Conservation (phyloP, 345 rosid genomes). For the Leavenworthia alabamica region DNA sequence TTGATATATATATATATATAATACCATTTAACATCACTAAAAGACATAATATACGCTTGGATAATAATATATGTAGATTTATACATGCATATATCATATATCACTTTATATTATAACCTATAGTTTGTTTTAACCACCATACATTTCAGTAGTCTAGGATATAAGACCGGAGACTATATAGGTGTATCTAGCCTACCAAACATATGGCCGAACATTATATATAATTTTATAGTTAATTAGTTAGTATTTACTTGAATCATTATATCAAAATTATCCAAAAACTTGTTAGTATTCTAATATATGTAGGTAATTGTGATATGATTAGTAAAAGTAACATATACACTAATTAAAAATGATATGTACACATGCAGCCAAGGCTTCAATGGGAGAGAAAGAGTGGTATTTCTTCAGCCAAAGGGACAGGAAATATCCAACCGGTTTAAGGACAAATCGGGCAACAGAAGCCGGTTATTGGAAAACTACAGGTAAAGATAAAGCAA, state of each 20-base stretch:
- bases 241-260: not conserved
- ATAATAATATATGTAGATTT: not conserved
- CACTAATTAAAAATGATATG: not conserved
- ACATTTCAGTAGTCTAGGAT: not conserved
- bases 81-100: not conserved
- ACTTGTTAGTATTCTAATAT: not conserved
- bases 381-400: constrained; percentile 99
- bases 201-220: too few relatives aligned
- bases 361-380: constrained; percentile 57
- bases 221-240: not conserved
- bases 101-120: constrained; percentile 2
- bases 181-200: constrained; percentile 33
- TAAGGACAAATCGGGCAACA: constrained; percentile 90
- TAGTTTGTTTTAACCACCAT: not conserved
- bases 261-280: not conserved
- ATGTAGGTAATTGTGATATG: too few relatives aligned
- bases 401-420: constrained; percentile 86
- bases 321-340: not conserved
- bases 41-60: not conserved
- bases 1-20: too few relatives aligned
- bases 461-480: constrained; percentile 98
- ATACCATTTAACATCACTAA: not conserved
- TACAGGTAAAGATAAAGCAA: constrained; percentile 85
- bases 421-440: constrained; percentile 90
- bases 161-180: constrained; percentile 12